Base-by-base conservation (phyloP, 495 filamentous ascomycete species). In the Pyrenopolyporus hunteri region DNA sequence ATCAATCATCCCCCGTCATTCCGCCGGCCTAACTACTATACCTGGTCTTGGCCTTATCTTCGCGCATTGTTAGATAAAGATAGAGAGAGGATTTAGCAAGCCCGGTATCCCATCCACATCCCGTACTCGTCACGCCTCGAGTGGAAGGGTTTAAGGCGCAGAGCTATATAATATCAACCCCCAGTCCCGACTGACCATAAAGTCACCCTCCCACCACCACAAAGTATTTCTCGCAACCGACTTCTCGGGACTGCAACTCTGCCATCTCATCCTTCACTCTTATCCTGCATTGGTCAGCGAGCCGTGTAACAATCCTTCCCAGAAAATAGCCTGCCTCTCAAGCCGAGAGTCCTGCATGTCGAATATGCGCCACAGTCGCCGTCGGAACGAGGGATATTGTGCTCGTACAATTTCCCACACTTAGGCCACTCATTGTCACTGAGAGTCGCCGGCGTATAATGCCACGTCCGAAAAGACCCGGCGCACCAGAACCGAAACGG, bases 381-480 rank as follows among this genome's bases (percentile, higher is more conserved):
- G 47, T 42, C 56, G 55, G 53, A 48, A 59, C 61, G 65, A 70
- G 68, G 65, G 66, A 70, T 68, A 63, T 68, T 64, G 68, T 58
- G 61, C 68, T 68, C 62, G 49, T 68, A 45, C 68, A 64, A 68
- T 58, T 56, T 68, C 63, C 65, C 40, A 60, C 46, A 63, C 68
- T 63, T 70, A 70, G 58, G 47, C 33, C 45, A 59, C 44, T 57
- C 47, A 57, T 31, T 35, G 43, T 33, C 22, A 57, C 17, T 53
- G 39, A 45, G 47, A 62, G 58, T 67, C 58, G 47, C 33, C 49
- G 56, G 51, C 62, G 56, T 71, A 68, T 71, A 74, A 89, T 89
- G 87, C 87, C 87, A 73, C 83, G 87, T 63, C 85, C 85, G 39
- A 83, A 85, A 77, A 82, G 82, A 69, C 78, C 83, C 68, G 85